phyloP scores from a whole-genome alignment of 257 asterid species.

The Petunia secreta region DNA sequence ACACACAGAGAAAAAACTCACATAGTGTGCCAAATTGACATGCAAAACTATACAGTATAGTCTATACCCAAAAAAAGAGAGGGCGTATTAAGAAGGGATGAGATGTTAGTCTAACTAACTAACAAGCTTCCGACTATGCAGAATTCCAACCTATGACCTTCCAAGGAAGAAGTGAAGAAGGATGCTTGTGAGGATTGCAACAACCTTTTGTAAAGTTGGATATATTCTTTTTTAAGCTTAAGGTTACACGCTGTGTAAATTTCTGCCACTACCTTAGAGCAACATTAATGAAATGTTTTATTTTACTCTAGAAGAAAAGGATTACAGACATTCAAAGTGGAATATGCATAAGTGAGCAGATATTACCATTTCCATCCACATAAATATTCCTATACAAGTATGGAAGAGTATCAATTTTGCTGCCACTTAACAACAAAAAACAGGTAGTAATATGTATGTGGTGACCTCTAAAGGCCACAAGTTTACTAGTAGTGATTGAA shows the following conservation, averaged over 20 bases:
- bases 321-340: neutral
- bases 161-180: neutral
- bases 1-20: neutral
- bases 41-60: neutral
- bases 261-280: neutral
- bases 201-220: neutral
- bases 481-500: neutral
- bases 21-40: neutral
- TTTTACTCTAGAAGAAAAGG: neutral
- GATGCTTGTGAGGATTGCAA: neutral
- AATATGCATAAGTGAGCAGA: conserved; percentile 6
- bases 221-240: neutral
- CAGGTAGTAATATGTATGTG: neutral
- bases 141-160: neutral
- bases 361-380: neutral
- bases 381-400: neutral
- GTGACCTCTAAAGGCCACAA: neutral
- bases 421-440: neutral
- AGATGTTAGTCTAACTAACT: neutral
- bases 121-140: neutral
- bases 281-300: neutral
- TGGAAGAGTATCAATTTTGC: neutral
- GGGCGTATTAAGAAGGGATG: neutral
- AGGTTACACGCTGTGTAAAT: neutral
- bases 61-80: neutral